Conservation (phyloP, 2,329 filamentous ascomycete genomes). For the Microsporum canis region DNA sequence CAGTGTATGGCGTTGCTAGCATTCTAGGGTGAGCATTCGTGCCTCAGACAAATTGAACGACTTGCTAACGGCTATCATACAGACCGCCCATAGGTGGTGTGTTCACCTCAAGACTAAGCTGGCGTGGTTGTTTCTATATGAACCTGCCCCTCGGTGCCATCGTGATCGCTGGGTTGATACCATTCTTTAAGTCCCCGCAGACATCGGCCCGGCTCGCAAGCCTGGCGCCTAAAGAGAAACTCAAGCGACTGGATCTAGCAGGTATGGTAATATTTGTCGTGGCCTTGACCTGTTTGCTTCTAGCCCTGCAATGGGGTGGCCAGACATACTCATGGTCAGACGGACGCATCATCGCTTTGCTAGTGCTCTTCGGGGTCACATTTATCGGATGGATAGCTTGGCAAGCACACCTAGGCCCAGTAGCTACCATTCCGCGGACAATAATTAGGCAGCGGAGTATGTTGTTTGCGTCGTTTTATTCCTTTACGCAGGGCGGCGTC, state of each 20-base stretch:
- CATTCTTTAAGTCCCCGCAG: neutral
- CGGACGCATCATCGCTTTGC: neutral
- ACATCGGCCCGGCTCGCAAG: no score
- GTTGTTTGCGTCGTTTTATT: no score
- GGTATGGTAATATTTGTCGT: neutral
- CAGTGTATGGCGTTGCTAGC: no score
- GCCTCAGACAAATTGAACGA: neutral
- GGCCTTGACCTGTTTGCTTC: neutral
- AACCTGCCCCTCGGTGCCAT: neutral
- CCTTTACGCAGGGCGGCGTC: no score
- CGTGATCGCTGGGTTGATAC: neutral
- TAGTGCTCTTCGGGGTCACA: neutral
- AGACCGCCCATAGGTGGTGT: neutral
- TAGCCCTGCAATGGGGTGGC: neutral
- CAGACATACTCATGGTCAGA: neutral
- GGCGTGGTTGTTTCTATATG: neutral
- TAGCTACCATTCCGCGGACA: no score
- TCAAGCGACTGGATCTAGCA: neutral
- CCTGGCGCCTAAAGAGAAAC: neutral
- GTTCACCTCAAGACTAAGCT: neutral
- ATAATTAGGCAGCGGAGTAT: no score
- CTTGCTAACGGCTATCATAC: neutral
- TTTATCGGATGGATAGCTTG: no score
- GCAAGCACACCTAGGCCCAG: no score
- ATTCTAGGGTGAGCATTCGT: no score